A percentile compares a stretch with the other conserved stretches of the same genome.
These are phyloP conservation scores for Amniculicola lignicola DNA, from an alignment of 495 filamentous ascomycete species.

Conservation along the genomic window DNA sequence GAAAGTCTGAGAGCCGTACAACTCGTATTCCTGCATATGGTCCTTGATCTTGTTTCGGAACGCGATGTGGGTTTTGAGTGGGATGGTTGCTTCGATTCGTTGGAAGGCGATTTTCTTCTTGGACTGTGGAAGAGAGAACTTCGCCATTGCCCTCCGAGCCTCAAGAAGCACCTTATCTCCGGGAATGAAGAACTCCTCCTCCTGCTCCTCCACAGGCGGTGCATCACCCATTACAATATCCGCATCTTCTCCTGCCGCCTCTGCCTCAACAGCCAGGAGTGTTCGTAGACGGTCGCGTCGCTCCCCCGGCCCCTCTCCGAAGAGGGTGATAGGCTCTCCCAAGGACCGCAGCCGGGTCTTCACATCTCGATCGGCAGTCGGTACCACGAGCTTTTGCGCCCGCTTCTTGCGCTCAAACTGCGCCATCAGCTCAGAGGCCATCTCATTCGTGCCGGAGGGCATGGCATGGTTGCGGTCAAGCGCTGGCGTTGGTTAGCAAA, in stretches of 20 bases:
- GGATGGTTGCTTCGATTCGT: constrained; percentile 74
- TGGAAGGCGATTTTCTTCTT: constrained; percentile 72
- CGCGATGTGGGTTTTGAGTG: constrained; percentile 82
- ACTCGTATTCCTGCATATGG: constrained; percentile 72
- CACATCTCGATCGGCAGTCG: constrained; percentile 89
- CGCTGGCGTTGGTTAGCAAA: constrained; percentile 47
- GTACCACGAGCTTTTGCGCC: constrained; percentile 88
- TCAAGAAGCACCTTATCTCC: constrained; percentile 71
- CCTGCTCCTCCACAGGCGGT: constrained; percentile 49
- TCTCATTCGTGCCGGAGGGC: constrained; percentile 65
- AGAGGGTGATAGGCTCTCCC: constrained; percentile 89
- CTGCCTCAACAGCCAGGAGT: constrained; percentile 70
- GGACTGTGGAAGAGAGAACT: constrained; percentile 79
- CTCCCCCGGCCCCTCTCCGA: constrained; percentile 86
- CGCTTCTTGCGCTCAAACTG: constrained; percentile 88
- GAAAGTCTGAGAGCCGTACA: constrained; percentile 87
- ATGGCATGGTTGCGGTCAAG: constrained; percentile 84
- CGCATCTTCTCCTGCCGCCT: constrained; percentile 50
- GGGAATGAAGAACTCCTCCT: constrained; percentile 94
- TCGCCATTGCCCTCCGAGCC: constrained; percentile 76
- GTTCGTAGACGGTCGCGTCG: constrained; percentile 83
- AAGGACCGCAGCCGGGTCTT: constrained; percentile 75
- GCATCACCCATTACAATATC: constrained; percentile 60
- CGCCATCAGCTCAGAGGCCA: constrained; percentile 80
- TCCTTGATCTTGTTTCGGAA: constrained; percentile 88